Base-by-base conservation (phyloP, 75 land plant genomes). In the Cryptomeria japonica region DNA sequence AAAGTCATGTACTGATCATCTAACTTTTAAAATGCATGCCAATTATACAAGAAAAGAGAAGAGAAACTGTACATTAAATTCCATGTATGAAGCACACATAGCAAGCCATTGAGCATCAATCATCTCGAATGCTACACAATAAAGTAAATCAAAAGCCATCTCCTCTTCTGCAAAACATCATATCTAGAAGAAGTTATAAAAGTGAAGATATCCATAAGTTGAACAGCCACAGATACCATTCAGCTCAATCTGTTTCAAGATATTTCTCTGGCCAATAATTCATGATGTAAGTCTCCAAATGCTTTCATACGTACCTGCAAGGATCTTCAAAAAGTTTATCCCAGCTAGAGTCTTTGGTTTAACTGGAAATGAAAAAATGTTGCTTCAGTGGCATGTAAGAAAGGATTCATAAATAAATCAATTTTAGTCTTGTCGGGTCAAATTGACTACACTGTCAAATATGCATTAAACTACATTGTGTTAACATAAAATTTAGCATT, bases 31-130 rank as follows among this genome's bases (percentile, higher is more conserved):
- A 86, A 86, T 39, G n/a, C 42, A 86, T 56, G 78, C 8, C 44
- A 39, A 85, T n/a, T 3, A 51, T 28, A 68, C 47, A 83, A 85
- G 86, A 87, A 49, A 36, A 47, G 25, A 38, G 37, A 84, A 77
- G 22, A 47, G 78, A 25, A 31, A 41, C 61, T 76, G 86, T 91
- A 96, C 99, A 91, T 97, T 97, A 83, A 97, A 97, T 84, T 97
- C 96, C 99, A 97, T 96, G 73, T 97, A 97, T 13, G 99, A 97
- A 88, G 99, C 99, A 46, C 91, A 91, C 90, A 92, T 97, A 34
- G 95, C 98, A 49, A 97, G 96, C 99, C 99, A 97, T 77, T 97
- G 99, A 22, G 98, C 96, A 91, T 97, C 99, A 95, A 97, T 89
- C 99, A 97, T 90, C 88, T 91, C 92, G 76, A 97, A 97, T 44